Conservation (phyloP, 2,329 filamentous ascomycete genomes). For the Scorias spongiosa region DNA sequence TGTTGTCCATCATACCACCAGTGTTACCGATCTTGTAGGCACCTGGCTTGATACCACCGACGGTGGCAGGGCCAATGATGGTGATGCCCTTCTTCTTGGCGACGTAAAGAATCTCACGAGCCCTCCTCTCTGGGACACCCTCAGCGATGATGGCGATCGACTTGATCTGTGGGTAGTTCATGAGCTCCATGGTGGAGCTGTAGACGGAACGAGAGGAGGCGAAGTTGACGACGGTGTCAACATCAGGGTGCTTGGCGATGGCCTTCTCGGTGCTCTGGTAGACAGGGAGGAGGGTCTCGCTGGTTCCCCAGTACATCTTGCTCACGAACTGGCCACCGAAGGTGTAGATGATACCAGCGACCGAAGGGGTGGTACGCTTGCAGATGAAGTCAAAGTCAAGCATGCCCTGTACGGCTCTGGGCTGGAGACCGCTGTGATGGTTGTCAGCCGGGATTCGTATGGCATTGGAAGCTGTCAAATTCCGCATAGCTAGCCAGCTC, state of each 20-base stretch:
- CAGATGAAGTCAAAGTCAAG: constrained; percentile 99
- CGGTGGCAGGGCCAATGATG: constrained; percentile 95
- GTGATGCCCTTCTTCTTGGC: constrained; percentile 97
- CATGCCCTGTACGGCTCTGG: constrained; percentile 49
- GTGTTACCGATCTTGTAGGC: constrained; percentile 99
- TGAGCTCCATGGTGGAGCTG: constrained; percentile 95
- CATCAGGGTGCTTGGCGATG: constrained; percentile 88
- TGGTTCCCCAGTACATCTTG: constrained; percentile 99
- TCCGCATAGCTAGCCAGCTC: not conserved
- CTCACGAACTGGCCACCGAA: constrained; percentile 99
- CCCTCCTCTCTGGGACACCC: constrained; percentile 96
- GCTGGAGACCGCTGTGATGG: constrained; percentile 64
- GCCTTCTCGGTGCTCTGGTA: constrained; percentile 92
- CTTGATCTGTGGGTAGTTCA: constrained; percentile 93
- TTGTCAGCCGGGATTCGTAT: constrained; percentile 15
- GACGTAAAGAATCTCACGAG: constrained; percentile 92
- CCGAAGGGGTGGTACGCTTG: constrained; percentile 92
- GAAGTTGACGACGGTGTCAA: constrained; percentile 98
- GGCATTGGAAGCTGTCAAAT: not conserved
- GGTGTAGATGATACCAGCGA: constrained; percentile 98
- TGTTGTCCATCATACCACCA: constrained; percentile 99
- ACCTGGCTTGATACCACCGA: constrained; percentile 98
- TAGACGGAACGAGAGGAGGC: constrained; percentile 97
- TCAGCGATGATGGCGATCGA: constrained; percentile 99
- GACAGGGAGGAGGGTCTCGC: constrained; percentile 94